phyloP scores from a whole-genome alignment of 768 basidiomycete genomes.

The Rhodosporidiobolus odoratus region DNA sequence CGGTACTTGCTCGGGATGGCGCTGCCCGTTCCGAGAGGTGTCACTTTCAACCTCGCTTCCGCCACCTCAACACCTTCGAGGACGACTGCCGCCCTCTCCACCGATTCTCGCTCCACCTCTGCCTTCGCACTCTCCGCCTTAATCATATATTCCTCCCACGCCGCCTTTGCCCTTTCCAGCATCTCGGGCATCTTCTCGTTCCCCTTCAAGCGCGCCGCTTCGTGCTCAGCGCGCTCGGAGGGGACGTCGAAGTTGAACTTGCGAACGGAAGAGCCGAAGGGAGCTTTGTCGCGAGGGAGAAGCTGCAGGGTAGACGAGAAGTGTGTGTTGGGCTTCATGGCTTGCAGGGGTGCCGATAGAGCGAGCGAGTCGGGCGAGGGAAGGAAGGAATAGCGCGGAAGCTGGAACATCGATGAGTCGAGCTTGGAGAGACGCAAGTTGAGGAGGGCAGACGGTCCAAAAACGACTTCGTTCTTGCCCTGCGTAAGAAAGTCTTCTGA shows the following conservation, averaged over 20 bases:
- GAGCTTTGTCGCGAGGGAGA: slow-evolving; percentile 43
- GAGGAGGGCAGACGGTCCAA: slow-evolving; percentile 65
- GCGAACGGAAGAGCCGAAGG: slow-evolving; percentile 15
- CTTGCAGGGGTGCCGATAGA: neutral
- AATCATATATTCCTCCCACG: slow-evolving; percentile 36
- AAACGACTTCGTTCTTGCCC: slow-evolving; percentile 55
- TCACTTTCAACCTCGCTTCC: slow-evolving; percentile 64
- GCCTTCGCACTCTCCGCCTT: slow-evolving; percentile 44
- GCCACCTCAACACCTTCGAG: neutral
- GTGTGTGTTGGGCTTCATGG: slow-evolving; percentile 6
- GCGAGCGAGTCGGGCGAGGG: slow-evolving; percentile 38
- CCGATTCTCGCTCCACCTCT: slow-evolving; percentile 6
- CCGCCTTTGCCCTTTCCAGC: slow-evolving; percentile 5
- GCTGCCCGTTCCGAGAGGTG: slow-evolving; percentile 83
- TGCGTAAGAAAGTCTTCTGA: slow-evolving; percentile 60
- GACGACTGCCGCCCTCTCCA: neutral
- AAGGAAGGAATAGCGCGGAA: slow-evolving; percentile 56
- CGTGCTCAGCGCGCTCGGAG: slow-evolving; percentile 10
- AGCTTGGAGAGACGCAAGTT: slow-evolving; percentile 68
- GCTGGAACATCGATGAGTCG: slow-evolving; percentile 66
- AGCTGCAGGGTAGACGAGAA: slow-evolving; percentile 35
- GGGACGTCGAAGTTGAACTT: slow-evolving; percentile 26
- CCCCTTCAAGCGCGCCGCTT: slow-evolving; percentile 20
- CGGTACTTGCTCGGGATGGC: slow-evolving; percentile 77
- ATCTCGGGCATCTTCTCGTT: neutral